These are phyloP conservation scores for Mucor lusitanicus DNA, from an alignment of 371 early-diverging fungal species.

Conservation along the genomic window DNA sequence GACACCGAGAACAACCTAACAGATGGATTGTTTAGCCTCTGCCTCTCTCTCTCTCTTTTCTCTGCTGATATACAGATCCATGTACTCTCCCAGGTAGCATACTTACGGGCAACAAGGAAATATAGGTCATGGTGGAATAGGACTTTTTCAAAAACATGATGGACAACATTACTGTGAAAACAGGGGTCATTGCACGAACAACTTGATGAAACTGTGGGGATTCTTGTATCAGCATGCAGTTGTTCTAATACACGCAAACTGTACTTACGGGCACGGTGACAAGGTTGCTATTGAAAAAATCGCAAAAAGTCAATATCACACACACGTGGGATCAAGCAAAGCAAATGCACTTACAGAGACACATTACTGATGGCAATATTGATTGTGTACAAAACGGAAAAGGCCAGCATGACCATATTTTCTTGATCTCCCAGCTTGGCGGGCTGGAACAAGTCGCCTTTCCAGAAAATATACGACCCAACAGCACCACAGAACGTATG, in stretches of 20 bases:
- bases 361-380: constrained; percentile 90
- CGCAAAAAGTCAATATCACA: neutral
- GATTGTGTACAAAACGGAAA: constrained; percentile 85
- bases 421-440: constrained; percentile 59
- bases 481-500: constrained; percentile 77
- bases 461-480: constrained; percentile 60
- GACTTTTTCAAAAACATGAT: constrained; percentile 56
- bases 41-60: neutral
- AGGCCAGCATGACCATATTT: constrained; percentile 69
- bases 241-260: neutral
- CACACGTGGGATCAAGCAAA: neutral
- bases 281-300: constrained; percentile 34
- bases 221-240: neutral
- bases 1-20: constrained; percentile 79
- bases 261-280: constrained; percentile 55
- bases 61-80: neutral
- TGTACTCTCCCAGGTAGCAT: neutral
- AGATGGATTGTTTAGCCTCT: neutral
- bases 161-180: constrained; percentile 77
- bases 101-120: constrained; percentile 64
- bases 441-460: constrained; percentile 62
- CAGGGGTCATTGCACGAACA: constrained; percentile 84
- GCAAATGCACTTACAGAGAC: constrained; percentile 64
- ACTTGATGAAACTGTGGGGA: constrained; percentile 74
- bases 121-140: constrained; percentile 59